Evolutionary conservation across 2,329 filamentous ascomycete species (phyloP).

Genomic region (Chaetomium sp.): DNA sequence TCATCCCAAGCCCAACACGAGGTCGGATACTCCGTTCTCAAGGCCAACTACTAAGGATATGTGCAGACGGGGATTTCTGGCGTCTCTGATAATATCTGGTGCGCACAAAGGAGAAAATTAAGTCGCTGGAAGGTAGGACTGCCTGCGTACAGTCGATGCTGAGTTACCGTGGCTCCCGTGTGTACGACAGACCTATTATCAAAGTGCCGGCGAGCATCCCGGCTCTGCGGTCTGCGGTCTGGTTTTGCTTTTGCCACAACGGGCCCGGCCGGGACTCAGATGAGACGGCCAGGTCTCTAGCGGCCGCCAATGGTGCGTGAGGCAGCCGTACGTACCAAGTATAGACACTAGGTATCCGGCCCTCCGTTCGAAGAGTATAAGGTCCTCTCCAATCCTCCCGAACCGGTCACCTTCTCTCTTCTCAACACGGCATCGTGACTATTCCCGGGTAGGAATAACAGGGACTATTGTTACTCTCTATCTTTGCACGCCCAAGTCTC

Average conservation of each 20-base stretch:
- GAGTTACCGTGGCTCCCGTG: conserved; percentile 8
- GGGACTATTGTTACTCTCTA: not conserved
- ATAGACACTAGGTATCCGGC: not conserved
- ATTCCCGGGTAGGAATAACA: not conserved
- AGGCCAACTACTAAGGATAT: conserved; percentile 4
- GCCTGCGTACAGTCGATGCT: not conserved
- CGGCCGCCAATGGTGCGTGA: not conserved
- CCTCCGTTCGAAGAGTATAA: conserved; percentile 12
- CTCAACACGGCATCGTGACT: not conserved
- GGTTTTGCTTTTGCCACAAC: conserved; percentile 11
- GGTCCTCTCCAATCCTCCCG: not conserved
- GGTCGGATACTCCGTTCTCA: not conserved
- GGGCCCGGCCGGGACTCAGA: not conserved
- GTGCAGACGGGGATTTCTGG: conserved; percentile 15
- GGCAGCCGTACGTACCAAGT: not conserved
- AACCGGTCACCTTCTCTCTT: not conserved
- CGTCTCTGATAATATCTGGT: not conserved
- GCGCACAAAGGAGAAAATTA: conserved; percentile 5
- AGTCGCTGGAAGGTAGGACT: conserved; percentile 11
- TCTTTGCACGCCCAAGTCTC: not conserved
- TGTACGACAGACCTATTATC: not conserved
- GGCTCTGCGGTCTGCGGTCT: conserved; percentile 1
- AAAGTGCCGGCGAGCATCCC: not conserved
- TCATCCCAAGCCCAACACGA: not conserved
- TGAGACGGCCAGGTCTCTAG: not conserved